phyloP scores from a whole-genome alignment of 257 asterid genomes.

The Solanum verrucosum region DNA sequence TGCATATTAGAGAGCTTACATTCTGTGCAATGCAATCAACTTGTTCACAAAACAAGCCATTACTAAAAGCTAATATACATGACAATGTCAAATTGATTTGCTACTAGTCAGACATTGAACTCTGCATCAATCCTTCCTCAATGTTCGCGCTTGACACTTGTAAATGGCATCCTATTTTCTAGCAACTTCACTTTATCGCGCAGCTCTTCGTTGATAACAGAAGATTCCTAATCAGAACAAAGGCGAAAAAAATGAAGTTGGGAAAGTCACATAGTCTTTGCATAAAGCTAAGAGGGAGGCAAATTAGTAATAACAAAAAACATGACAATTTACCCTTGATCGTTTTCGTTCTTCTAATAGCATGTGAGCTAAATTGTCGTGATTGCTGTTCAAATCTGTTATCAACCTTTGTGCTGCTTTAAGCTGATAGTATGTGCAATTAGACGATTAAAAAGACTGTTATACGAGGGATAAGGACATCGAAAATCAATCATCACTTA shows the following conservation, averaged over 20 bases:
- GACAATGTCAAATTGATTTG: neutral
- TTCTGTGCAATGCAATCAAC: neutral
- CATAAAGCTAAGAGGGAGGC: neutral
- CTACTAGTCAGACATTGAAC: neutral
- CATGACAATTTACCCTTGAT: constrained; percentile 15
- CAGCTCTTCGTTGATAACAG: constrained; percentile 36
- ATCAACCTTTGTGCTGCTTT: constrained; percentile 7
- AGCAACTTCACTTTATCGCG: constrained; percentile 23
- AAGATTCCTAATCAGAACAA: constrained; percentile 29
- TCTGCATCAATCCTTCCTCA: neutral
- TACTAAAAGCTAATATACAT: neutral
- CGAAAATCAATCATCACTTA: neutral
- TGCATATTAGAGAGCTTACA: neutral
- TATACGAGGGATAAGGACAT: neutral
- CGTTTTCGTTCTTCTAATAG: constrained; percentile 34
- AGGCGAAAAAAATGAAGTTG: neutral
- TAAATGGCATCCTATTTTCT: constrained; percentile 7
- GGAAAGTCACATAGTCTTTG: neutral
- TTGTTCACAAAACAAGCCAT: neutral
- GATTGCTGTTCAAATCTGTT: constrained; percentile 18
- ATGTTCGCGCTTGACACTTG: neutral
- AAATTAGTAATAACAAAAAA: neutral
- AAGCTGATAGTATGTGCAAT: constrained; percentile 17
- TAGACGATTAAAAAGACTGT: neutral
- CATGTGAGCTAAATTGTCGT: constrained; percentile 11